Percentiles rank a stretch among this genome's conserved stretches.
phyloP scores from a whole-genome alignment of 305 asterid species.

The Solanum aculeatissimum region DNA sequence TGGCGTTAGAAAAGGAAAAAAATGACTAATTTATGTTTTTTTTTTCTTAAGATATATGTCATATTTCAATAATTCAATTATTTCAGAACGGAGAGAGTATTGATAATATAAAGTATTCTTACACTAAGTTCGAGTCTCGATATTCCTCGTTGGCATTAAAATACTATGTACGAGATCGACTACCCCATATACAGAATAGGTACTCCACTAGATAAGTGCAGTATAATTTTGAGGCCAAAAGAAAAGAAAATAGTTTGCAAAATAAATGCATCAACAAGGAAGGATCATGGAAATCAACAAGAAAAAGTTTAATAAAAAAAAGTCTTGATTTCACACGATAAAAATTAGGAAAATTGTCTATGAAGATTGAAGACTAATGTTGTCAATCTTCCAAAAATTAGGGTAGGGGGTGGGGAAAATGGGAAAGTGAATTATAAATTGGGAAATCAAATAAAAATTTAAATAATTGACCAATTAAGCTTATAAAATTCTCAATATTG shows the following conservation, averaged over 20 bases:
- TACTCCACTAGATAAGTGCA: background rate
- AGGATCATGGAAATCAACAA: background rate
- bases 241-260: background rate
- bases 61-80: no score
- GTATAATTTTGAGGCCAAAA: background rate
- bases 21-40: no score
- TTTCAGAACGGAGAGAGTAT: no score
- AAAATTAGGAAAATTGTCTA: background rate
- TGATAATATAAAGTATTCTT: background rate
- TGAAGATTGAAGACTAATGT: background rate
- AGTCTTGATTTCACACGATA: background rate
- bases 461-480: background rate
- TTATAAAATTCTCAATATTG: background rate
- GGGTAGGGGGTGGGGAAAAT: accelerated
- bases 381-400: background rate
- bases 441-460: background rate
- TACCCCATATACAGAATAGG: background rate
- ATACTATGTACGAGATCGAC: background rate
- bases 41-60: no score
- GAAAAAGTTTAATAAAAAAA: background rate
- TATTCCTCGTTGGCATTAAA: background rate
- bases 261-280: background rate
- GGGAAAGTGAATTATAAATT: background rate
- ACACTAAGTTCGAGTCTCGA: background rate
- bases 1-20: no score